A percentile compares a stretch with the other conserved stretches of the same genome.
Evolutionary conservation across 768 basidiomycete genomes (phyloP).

Genomic region (Mycena albidolilacea): DNA sequence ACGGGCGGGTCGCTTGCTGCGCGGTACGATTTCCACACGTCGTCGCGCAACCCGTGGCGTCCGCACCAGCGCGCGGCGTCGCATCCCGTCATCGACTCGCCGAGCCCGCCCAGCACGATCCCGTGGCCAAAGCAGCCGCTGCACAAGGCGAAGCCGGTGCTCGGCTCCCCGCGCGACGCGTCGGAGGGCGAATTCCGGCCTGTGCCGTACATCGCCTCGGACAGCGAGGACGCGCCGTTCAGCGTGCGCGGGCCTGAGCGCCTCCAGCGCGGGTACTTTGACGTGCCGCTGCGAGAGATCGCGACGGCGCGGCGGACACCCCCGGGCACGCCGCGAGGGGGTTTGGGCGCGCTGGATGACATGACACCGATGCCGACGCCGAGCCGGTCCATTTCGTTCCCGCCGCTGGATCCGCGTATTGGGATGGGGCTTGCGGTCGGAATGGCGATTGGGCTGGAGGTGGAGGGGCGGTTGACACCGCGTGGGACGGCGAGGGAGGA

Average conservation of each 20-base stretch:
- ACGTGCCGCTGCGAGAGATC: slow-evolving; percentile 51
- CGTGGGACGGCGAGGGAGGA: slow-evolving; percentile 43
- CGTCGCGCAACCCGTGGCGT: slow-evolving; percentile 66
- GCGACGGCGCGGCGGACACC: slow-evolving; percentile 60
- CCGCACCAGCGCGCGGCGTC: slow-evolving; percentile 63
- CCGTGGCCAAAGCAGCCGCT: slow-evolving; percentile 53
- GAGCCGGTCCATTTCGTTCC: slow-evolving; percentile 56
- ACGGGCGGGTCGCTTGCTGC: slow-evolving; percentile 61
- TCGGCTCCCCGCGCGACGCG: slow-evolving; percentile 70
- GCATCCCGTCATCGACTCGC: slow-evolving; percentile 56
- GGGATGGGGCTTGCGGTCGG: slow-evolving; percentile 13
- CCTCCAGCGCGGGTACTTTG: slow-evolving; percentile 74
- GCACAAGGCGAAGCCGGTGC: slow-evolving; percentile 31
- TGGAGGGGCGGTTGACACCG: slow-evolving; percentile 32
- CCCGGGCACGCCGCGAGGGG: slow-evolving; percentile 58
- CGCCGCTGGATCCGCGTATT: slow-evolving; percentile 42
- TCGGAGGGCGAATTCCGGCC: slow-evolving; percentile 48
- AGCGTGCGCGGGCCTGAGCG: slow-evolving; percentile 45
- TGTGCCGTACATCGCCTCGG: slow-evolving; percentile 40
- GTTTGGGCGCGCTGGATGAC: slow-evolving; percentile 39
- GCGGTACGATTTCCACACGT: slow-evolving; percentile 72
- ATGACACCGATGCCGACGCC: slow-evolving; percentile 44
- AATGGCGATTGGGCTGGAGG: slow-evolving; percentile 16
- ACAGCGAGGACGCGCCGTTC: slow-evolving; percentile 50
- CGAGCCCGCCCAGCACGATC: slow-evolving; percentile 52